A percentile compares a stretch with the other conserved stretches of the same genome.
phyloP scores from a whole-genome alignment of 2,329 filamentous ascomycete species.

The Orbilia oligospora region DNA sequence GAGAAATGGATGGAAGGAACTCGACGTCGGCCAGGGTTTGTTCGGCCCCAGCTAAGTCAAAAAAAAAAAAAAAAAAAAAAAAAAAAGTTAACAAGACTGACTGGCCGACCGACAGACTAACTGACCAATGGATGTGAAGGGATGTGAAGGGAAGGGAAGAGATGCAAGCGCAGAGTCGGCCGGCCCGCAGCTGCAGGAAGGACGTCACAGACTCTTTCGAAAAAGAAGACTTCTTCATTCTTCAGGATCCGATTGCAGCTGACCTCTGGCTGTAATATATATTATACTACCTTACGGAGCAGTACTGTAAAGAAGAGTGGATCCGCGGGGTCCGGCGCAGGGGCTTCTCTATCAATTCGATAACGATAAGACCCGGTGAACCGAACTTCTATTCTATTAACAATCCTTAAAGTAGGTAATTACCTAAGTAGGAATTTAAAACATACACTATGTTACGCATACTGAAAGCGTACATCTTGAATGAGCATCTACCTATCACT shows the following conservation, averaged over 20 bases:
- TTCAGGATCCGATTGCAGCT: background rate
- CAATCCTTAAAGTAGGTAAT: no score
- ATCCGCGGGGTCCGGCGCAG: slow-evolving; percentile 22
- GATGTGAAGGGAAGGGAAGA: background rate
- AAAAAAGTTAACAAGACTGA: slow-evolving; percentile 10
- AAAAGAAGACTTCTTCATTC: background rate
- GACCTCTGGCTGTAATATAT: background rate
- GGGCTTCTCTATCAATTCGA: background rate
- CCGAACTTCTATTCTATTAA: background rate
- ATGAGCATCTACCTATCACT: no score
- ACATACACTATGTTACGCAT: no score
- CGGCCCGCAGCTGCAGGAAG: slow-evolving; percentile 28
- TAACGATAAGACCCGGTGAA: slow-evolving; percentile 18
- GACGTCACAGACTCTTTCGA: background rate
- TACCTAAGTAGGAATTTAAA: no score
- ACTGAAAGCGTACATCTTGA: no score
- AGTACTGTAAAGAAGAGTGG: background rate
- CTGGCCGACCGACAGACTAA: background rate
- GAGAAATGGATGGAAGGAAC: slow-evolving; percentile 33
- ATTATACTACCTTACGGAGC: no score
- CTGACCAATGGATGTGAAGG: slow-evolving; percentile 10
- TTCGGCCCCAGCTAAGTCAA: background rate
- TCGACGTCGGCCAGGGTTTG: slow-evolving; percentile 23
- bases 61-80: slow-evolving; percentile 25
- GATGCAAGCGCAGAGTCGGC: slow-evolving; percentile 25